Base-by-base conservation (phyloP, 1,284 basidiomycete genomes). In the Fistulina hepatica region DNA sequence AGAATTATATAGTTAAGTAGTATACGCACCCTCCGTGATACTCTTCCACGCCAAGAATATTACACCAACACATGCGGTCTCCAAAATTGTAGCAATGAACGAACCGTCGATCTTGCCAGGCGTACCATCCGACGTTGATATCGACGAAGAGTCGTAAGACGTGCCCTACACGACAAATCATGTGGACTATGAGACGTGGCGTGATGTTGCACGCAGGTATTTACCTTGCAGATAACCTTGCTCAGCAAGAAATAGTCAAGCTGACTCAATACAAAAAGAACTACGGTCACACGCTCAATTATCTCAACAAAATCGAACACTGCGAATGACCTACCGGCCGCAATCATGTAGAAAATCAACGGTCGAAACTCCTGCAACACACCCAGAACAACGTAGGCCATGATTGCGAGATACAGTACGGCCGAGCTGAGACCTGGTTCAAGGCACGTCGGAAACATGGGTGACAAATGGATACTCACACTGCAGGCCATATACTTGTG, bases 401-500 rank as follows among this genome's bases (percentile, higher is more conserved):
- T 90, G 37, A 83, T 54, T 6, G 56, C 52, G 26, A 85, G 67
- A 56, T 84, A 90, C 12, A 76, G 26, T 16, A 86, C 44, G 12
- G 73, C 68, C 20, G 79, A 76, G 40, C 83, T 86, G 50, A 12
- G 27, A 32, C 13, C 15, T n/a, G n/a, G 20, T 25, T 16, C 27
- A 21, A 12, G 40, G 39, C 23, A 43, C 19, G 21, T 33, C 12
- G 15, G 23, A 35, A 25, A 21, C 4, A 19, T 28, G 9, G 28
- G 15, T 12, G 21, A 34, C 17, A 15, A 19, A 38, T 38, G 32
- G 37, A 25, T 37, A 73, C 76, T 53, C 54, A 89, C 78, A 60
- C 68, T 35, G 69, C 76, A n/a, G 88, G 89, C 88, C 86, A 90
- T 32, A 92, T 74, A 45, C 73, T 75, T 10, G 82, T 83, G 37